A percentile compares a stretch with the other conserved stretches of the same genome.
Conservation (phyloP, 176 grass and related monocot species). For the Musa itinerans region DNA sequence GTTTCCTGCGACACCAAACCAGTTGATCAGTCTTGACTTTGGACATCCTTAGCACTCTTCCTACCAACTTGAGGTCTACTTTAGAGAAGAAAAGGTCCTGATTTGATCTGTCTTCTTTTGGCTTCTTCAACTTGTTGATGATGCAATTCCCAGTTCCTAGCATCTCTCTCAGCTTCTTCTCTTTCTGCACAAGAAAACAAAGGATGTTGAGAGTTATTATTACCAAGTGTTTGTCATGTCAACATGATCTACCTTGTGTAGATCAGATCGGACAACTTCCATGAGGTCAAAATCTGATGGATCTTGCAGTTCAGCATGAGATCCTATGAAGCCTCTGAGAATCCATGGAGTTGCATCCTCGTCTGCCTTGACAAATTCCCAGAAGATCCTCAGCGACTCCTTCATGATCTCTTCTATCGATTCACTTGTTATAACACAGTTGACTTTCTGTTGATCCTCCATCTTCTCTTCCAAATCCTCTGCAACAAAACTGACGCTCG, state of each 20-base stretch:
- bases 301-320: constrained; percentile 70
- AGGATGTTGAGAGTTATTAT: too few relatives aligned
- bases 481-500: constrained; percentile 19
- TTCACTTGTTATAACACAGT: constrained; percentile 35
- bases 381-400: constrained; percentile 68
- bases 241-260: constrained; percentile 58
- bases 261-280: constrained; percentile 45
- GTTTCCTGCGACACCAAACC: constrained; percentile 82
- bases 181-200: constrained; percentile 44
- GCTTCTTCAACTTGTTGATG: constrained; percentile 94
- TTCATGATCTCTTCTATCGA: constrained; percentile 76
- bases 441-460: constrained; percentile 66
- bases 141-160: constrained; percentile 79
- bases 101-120: constrained; percentile 80
- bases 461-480: constrained; percentile 78
- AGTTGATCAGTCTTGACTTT: constrained; percentile 78
- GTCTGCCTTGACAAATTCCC: constrained; percentile 94
- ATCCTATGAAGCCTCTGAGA: constrained; percentile 51
- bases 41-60: constrained; percentile 69
- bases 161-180: constrained; percentile 84
- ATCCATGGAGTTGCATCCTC: constrained; percentile 46
- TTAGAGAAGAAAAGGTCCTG: constrained; percentile 89
- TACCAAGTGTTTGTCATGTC: too few relatives aligned
- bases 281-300: constrained; percentile 57
- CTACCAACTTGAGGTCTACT: constrained; percentile 72